Percentiles rank a stretch among this genome's conserved stretches.
Evolutionary conservation across 208 protist genomes (phyloP).

Genomic region (Trichomonas tenax): DNA sequence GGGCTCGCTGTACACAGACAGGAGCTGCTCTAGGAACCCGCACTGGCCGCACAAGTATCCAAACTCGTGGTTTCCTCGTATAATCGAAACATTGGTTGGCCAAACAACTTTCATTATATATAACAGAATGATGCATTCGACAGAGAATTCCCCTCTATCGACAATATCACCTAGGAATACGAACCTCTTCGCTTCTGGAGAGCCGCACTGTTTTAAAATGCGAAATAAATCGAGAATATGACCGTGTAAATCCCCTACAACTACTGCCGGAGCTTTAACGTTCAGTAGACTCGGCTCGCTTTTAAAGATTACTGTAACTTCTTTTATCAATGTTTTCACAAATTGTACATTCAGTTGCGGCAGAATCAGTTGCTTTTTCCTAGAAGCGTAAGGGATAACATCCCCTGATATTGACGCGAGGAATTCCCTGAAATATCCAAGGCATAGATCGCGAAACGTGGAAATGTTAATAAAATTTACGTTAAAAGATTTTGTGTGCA

Average conservation of each 20-base stretch:
- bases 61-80: slow-evolving; percentile 26
- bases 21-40: not conserved
- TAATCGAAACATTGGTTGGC: not conserved
- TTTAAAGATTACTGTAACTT: not conserved
- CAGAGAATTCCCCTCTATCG: slow-evolving; percentile 3
- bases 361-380: not conserved
- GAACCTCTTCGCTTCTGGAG: not conserved
- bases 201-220: not conserved
- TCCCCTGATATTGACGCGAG: not conserved
- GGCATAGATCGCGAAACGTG: not conserved
- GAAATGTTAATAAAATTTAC: not conserved
- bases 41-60: not conserved
- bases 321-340: not conserved
- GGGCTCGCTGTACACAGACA: not conserved
- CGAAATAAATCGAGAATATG: slow-evolving; percentile 21
- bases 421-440: not conserved
- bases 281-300: not conserved
- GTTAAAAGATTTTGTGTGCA: too few relatives aligned
- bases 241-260: slow-evolving; percentile 13
- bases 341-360: not conserved
- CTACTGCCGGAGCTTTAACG: not conserved
- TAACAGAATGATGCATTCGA: not conserved
- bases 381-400: not conserved
- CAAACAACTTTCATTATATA: slow-evolving; percentile 12
- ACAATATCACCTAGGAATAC: slow-evolving; percentile 24